These are phyloP conservation scores for Proteromonas lacertae DNA, from an alignment of 352 stramenopile genomes.

Conservation along the genomic window DNA sequence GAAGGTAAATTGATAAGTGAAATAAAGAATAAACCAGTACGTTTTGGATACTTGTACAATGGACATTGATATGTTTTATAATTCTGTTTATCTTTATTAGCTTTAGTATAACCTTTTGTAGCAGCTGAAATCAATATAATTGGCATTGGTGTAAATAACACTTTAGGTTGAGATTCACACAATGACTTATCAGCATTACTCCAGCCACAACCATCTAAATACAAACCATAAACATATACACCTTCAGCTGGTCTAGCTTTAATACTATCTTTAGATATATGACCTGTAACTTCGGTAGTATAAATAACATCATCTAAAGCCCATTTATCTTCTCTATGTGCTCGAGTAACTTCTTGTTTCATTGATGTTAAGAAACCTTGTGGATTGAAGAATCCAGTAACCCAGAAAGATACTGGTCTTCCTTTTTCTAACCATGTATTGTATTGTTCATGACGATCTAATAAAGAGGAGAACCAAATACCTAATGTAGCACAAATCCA, in stretches of 20 bases:
- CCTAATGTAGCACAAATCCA: slow-evolving; percentile 57
- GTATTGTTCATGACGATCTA: slow-evolving; percentile 46
- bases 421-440: slow-evolving; percentile 32
- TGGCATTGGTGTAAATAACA: slow-evolving; percentile 45
- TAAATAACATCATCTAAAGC: slow-evolving; percentile 59
- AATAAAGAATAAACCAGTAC: slow-evolving; percentile 60
- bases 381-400: slow-evolving; percentile 71
- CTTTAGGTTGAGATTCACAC: slow-evolving; percentile 50
- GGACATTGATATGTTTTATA: slow-evolving; percentile 45
- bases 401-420: slow-evolving; percentile 47
- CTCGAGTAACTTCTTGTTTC: slow-evolving; percentile 66
- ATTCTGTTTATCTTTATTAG: slow-evolving; percentile 29
- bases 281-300: slow-evolving; percentile 47
- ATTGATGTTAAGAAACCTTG: slow-evolving; percentile 69
- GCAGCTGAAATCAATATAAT: slow-evolving; percentile 53
- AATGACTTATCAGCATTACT: slow-evolving; percentile 16
- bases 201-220: slow-evolving; percentile 49
- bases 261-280: slow-evolving; percentile 30
- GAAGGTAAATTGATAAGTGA: slow-evolving; percentile 35
- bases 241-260: slow-evolving; percentile 20
- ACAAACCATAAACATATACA: slow-evolving; percentile 59
- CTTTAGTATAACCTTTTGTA: slow-evolving; percentile 20
- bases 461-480: slow-evolving; percentile 58
- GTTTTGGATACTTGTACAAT: slow-evolving; percentile 60
- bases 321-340: slow-evolving; percentile 66